A percentile compares a stretch with the other conserved stretches of the same genome.
Evolutionary conservation across 2,329 filamentous ascomycete genomes (phyloP).

Genomic region (Leptographium lundbergii): DNA sequence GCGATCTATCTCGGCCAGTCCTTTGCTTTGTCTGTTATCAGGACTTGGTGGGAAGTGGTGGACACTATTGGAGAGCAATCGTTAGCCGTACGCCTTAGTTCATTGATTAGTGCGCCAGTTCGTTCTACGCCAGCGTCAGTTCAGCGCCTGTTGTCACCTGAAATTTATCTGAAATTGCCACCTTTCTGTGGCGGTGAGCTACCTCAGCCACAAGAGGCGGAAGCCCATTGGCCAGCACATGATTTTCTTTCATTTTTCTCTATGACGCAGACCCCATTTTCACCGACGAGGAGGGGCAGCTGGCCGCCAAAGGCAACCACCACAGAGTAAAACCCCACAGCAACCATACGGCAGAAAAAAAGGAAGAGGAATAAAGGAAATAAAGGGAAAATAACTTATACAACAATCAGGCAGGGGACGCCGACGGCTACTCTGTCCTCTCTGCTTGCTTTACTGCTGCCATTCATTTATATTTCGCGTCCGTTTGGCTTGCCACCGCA

Average conservation of each 20-base stretch:
- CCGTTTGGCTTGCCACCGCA: background rate
- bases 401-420: background rate
- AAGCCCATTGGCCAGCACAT: background rate
- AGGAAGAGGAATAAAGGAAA: background rate
- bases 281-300: background rate
- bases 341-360: background rate
- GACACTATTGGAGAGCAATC: background rate
- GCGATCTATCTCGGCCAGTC: background rate
- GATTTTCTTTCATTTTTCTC: background rate
- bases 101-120: background rate
- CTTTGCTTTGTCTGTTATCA: background rate
- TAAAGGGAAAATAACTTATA: background rate
- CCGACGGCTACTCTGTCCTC: background rate
- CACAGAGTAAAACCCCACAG: background rate
- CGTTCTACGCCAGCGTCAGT: background rate
- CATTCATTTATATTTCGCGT: background rate
- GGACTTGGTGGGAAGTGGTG: background rate
- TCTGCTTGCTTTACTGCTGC: background rate
- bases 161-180: background rate
- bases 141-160: background rate
- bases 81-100: background rate
- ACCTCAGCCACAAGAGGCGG: background rate
- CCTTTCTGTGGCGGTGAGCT: background rate
- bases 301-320: background rate
- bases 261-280: constrained; percentile 3